Percentiles rank a stretch among this genome's conserved stretches.
These are phyloP conservation scores for Acanthamoeba lenticulata DNA, from an alignment of 208 protist genomes.

Conservation along the genomic window DNA sequence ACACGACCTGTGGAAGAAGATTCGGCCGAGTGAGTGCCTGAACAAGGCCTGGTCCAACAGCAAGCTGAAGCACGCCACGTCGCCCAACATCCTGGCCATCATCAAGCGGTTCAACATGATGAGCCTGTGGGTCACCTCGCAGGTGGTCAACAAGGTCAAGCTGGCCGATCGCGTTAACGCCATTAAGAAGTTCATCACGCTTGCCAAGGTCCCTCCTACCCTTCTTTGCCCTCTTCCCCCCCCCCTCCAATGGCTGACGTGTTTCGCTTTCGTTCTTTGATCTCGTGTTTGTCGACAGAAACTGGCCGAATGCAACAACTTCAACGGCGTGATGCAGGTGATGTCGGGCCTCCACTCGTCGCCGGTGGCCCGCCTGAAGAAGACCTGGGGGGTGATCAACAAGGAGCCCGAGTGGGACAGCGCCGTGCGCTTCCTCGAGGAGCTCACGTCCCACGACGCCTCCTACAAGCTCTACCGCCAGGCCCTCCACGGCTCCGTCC, in stretches of 20 bases:
- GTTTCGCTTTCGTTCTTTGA: too few species aligned
- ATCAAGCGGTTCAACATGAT: slow-evolving; percentile 58
- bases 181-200: slow-evolving; percentile 38
- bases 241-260: too few species aligned
- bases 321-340: slow-evolving; percentile 58
- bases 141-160: slow-evolving; percentile 62
- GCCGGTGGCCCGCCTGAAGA: slow-evolving; percentile 5
- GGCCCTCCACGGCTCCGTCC: neutral
- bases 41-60: slow-evolving; percentile 55
- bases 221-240: too few species aligned
- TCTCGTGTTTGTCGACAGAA: neutral
- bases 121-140: slow-evolving; percentile 37
- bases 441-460: neutral
- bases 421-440: neutral
- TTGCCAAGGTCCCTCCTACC: slow-evolving; percentile 13
- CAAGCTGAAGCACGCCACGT: slow-evolving; percentile 47
- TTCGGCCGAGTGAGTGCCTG: slow-evolving; percentile 28
- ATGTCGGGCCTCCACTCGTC: slow-evolving; percentile 53
- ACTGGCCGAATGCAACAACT: slow-evolving; percentile 52
- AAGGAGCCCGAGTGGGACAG: neutral
- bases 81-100: slow-evolving; percentile 49
- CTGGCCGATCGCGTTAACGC: slow-evolving; percentile 22
- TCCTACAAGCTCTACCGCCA: slow-evolving; percentile 27
- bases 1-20: slow-evolving; percentile 45
- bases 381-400: slow-evolving; percentile 24